Conservation (phyloP, 805 yeast genomes). For the Starmerella kuoi region DNA sequence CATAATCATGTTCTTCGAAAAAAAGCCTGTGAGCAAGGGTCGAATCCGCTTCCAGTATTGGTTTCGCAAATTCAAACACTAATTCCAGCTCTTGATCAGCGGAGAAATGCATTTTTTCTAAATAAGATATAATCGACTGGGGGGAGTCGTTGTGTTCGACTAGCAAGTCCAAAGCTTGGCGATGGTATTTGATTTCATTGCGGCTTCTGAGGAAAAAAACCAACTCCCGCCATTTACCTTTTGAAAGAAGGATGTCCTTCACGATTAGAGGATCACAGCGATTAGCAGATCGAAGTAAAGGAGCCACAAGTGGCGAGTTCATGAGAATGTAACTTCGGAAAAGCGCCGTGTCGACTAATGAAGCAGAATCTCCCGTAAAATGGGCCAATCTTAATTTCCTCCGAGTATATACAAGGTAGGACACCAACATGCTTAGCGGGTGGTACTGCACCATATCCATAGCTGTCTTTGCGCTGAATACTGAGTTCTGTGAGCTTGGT, state of each 20-base stretch:
- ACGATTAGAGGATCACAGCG: slow-evolving; percentile 58
- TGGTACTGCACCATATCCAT: not conserved
- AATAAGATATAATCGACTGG: slow-evolving; percentile 12
- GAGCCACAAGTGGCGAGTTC: slow-evolving; percentile 64
- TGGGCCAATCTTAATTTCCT: slow-evolving; percentile 16
- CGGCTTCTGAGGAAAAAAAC: slow-evolving; percentile 66
- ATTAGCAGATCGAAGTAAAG: slow-evolving; percentile 66
- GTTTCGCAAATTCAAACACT: slow-evolving; percentile 44
- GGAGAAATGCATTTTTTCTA: slow-evolving; percentile 8
- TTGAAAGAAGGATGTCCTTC: slow-evolving; percentile 37
- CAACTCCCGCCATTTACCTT: slow-evolving; percentile 49
- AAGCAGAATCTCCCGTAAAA: slow-evolving; percentile 1
- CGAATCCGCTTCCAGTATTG: slow-evolving; percentile 36
- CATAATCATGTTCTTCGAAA: slow-evolving; percentile 36
- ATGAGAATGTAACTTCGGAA: slow-evolving; percentile 62
- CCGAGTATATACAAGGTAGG: slow-evolving; percentile 15
- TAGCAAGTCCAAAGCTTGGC: slow-evolving; percentile 54
- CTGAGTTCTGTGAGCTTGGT: not conserved
- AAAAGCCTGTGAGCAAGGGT: slow-evolving; percentile 42
- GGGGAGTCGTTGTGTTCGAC: slow-evolving; percentile 28
- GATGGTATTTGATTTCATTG: slow-evolving; percentile 34
- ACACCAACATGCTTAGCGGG: slow-evolving; percentile 13
- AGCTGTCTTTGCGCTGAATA: not conserved
- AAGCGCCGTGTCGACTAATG: slow-evolving; percentile 58
- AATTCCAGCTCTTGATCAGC: slow-evolving; percentile 34